Conservation (phyloP, 1,284 basidiomycete species). For the Tremellales sp. region DNA sequence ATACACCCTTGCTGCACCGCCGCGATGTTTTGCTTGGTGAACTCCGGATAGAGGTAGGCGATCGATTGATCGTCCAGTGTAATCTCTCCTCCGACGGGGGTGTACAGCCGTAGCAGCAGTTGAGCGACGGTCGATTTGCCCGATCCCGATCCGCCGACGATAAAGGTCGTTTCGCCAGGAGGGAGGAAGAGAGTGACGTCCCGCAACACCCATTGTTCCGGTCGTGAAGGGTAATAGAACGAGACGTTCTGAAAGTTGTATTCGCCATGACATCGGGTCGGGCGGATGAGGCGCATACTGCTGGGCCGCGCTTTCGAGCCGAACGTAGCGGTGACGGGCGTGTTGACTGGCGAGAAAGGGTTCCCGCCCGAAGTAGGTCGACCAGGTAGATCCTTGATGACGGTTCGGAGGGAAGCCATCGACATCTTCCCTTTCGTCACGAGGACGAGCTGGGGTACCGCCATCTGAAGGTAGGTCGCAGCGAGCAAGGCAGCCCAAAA, state of each 20-base stretch:
- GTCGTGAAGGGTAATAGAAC: slow-evolving; percentile 82
- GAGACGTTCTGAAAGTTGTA: slow-evolving; percentile 70
- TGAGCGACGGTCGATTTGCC: slow-evolving; percentile 91
- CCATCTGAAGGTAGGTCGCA: slow-evolving; percentile 77
- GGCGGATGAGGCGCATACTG: slow-evolving; percentile 28
- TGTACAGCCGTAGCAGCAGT: slow-evolving; percentile 76
- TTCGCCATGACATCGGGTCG: slow-evolving; percentile 64
- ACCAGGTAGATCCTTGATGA: slow-evolving; percentile 53
- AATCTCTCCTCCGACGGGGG: slow-evolving; percentile 59
- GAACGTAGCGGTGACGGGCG: slow-evolving; percentile 9
- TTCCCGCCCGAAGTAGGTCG: slow-evolving; percentile 13
- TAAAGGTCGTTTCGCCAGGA: slow-evolving; percentile 80
- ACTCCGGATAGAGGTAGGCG: slow-evolving; percentile 68
- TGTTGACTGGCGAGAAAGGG: slow-evolving; percentile 13
- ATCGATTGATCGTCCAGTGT: slow-evolving; percentile 79
- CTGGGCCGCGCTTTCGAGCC: slow-evolving; percentile 4
- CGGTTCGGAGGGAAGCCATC: slow-evolving; percentile 65
- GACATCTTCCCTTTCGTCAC: slow-evolving; percentile 83
- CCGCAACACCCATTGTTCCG: slow-evolving; percentile 47
- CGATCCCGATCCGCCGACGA: slow-evolving; percentile 85
- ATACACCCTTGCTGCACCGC: slow-evolving; percentile 74
- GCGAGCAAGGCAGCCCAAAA: slow-evolving; percentile 96
- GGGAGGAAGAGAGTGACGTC: slow-evolving; percentile 62
- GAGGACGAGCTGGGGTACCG: slow-evolving; percentile 71
- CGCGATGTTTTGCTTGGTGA: slow-evolving; percentile 67